Evolutionary conservation across 768 basidiomycete species (phyloP), one percentile per base, ranked within the genome.

Genomic region (Suillus hirtellus): DNA sequence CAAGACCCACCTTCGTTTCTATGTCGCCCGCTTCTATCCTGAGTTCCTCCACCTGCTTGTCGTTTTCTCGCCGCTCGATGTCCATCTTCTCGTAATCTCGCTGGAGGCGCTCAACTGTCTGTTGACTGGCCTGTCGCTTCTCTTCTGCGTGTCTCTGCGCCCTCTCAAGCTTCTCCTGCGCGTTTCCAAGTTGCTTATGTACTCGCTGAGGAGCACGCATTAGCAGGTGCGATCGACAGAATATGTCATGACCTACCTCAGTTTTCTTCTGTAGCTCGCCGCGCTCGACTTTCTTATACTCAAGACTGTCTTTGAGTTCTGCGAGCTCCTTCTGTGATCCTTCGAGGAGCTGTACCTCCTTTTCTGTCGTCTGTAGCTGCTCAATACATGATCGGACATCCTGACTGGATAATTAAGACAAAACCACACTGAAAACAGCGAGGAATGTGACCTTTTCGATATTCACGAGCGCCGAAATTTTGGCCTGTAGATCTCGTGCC

Each of bases 131-230:
- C 14, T 80, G 69, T 61, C 89, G 87, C 73, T 90, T 91, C 62
- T 95, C 93, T 73, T 92, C 90, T 7, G 89, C 88, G 65, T 91
- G 89, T 64, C 84, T 82, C 70, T 92, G 88, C 0, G 90, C 89
- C 34, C 92, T 85, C 62, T 89, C 86, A 10, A 95, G 82, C 74
- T 93, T 95, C 67, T 93, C 90, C 52, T 86, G 82, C 5, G 95
- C 95, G 72, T 95, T 94, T 9, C 80, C 76, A 12, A 93, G 79
- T 72, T 96, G 94, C 64, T 89, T 88, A 65, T 84, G 79, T n/a
- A 92, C 86, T 58, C 93, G 91, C 92, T 96, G 65, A 27, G 34
- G 64, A 15, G 42, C 1, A 37, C 5, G 17, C 19, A 56, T 46
- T n/a, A 46, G 21, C 66, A 50, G 62, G 60, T 35, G 50, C 61